A percentile compares a stretch with the other conserved stretches of the same genome.
These are phyloP conservation scores for Eucalyptus dawsonii DNA, from an alignment of 345 rosid species.

Conservation along the genomic window DNA sequence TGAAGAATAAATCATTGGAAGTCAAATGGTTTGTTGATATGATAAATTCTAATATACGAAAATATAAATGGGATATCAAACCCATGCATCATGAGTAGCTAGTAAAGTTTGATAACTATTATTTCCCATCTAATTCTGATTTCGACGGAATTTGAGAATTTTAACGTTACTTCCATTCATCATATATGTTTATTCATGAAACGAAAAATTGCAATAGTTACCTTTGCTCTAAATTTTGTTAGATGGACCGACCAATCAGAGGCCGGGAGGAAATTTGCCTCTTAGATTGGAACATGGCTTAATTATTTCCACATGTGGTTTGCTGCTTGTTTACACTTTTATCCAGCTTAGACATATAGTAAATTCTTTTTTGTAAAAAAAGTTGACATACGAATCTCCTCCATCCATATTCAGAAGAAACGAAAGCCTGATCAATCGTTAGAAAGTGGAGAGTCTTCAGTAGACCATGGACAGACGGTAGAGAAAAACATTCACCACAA, in stretches of 20 bases:
- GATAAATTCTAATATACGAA: background rate
- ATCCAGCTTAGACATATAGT: background rate
- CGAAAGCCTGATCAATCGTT: constrained; percentile 5
- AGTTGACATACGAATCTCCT: background rate
- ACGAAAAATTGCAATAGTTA: background rate
- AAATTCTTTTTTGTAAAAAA: background rate
- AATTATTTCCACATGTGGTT: background rate
- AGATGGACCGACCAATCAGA: background rate
- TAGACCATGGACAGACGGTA: background rate
- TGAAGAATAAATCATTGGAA: background rate
- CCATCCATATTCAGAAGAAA: constrained; percentile 23
- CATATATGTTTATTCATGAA: background rate
- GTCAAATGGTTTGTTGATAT: background rate
- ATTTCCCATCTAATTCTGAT: background rate
- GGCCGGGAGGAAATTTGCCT: background rate
- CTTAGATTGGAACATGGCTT: background rate
- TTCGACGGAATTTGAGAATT: background rate
- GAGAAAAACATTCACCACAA: constrained; percentile 1
- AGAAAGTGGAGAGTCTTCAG: background rate
- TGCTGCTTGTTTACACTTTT: background rate
- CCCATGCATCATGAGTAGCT: background rate
- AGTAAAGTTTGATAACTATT: background rate
- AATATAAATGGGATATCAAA: background rate
- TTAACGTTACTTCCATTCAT: background rate
- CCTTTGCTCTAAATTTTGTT: background rate